These are phyloP conservation scores for Hericium rajendrae DNA, from an alignment of 768 basidiomycete species.

Conservation along the genomic window DNA sequence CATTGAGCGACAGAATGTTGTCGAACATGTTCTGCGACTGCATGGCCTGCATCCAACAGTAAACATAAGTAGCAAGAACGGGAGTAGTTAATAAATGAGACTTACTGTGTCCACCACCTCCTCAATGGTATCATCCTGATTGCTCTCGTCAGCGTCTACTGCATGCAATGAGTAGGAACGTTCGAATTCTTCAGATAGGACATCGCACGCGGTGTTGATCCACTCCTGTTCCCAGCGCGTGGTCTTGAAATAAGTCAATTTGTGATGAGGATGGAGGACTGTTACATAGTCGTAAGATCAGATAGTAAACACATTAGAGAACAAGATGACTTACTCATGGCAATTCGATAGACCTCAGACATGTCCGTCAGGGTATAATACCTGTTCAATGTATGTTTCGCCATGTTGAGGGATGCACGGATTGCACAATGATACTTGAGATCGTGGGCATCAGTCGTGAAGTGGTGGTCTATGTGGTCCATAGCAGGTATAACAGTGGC, in stretches of 20 bases:
- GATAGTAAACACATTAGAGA: too few species aligned
- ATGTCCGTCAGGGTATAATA: slow-evolving; percentile 25
- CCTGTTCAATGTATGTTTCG: slow-evolving; percentile 21
- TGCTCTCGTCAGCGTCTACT: background rate
- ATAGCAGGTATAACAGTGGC: slow-evolving; percentile 20
- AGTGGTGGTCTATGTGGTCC: slow-evolving; percentile 14
- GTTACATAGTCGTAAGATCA: background rate
- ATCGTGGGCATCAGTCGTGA: slow-evolving; percentile 1
- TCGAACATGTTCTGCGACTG: too few species aligned
- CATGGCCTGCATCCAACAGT: too few species aligned
- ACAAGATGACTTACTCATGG: slow-evolving; percentile 21
- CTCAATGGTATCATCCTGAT: too few species aligned
- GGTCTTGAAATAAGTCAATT: slow-evolving; percentile 8
- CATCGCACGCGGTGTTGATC: slow-evolving; percentile 2
- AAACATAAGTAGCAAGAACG: background rate
- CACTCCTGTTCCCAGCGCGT: slow-evolving; percentile 2
- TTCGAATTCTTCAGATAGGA: background rate
- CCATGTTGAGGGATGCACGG: slow-evolving; percentile 14
- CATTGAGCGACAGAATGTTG: too few species aligned
- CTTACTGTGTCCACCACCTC: too few species aligned
- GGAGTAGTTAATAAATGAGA: background rate
- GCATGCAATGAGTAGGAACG: background rate
- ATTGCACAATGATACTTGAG: slow-evolving; percentile 12
- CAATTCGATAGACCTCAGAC: slow-evolving; percentile 24
- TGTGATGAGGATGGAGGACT: slow-evolving; percentile 7